These are phyloP conservation scores for Phytophthora citrophthora DNA, from an alignment of 352 stramenopile genomes.

Conservation along the genomic window DNA sequence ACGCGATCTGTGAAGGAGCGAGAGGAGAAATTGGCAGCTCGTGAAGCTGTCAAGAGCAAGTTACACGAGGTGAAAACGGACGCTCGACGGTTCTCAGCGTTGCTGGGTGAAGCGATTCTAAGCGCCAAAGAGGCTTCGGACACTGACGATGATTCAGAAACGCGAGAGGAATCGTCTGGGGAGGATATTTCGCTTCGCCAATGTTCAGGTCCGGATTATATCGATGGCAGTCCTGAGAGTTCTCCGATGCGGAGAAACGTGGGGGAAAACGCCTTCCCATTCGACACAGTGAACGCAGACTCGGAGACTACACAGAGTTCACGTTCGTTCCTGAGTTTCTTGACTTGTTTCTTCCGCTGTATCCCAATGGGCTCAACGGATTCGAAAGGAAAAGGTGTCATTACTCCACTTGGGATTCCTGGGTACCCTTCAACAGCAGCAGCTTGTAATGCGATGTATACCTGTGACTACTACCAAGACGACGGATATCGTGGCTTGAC, in stretches of 20 bases:
- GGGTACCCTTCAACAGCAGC: conserved; percentile 50
- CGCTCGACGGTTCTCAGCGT: conserved; percentile 51
- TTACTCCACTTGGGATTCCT: conserved; percentile 49
- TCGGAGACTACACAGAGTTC: conserved; percentile 14
- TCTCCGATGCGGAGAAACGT: conserved; percentile 69
- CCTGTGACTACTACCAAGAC: conserved; percentile 63
- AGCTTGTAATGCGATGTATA: conserved; percentile 50
- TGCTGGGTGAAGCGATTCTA: conserved; percentile 57
- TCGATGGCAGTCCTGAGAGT: conserved; percentile 69
- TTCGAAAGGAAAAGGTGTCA: conserved; percentile 23
- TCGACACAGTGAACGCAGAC: conserved; percentile 37
- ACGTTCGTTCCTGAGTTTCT: conserved; percentile 20
- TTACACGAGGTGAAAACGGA: conserved; percentile 54
- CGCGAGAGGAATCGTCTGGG: conserved; percentile 30
- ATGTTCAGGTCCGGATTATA: conserved; percentile 42
- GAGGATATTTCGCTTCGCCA: conserved; percentile 17
- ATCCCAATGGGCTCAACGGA: conserved; percentile 21
- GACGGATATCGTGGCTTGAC: conserved; percentile 41
- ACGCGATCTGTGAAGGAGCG: conserved; percentile 43
- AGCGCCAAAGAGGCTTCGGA: conserved; percentile 36
- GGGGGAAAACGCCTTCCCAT: conserved; percentile 22
- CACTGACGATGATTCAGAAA: conserved; percentile 32
- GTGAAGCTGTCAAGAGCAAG: conserved; percentile 59
- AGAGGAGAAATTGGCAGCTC: conserved; percentile 43
- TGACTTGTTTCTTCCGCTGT: conserved; percentile 45